Conservation (phyloP, 208 protist genomes). For the Leishmania martiniquensis region DNA sequence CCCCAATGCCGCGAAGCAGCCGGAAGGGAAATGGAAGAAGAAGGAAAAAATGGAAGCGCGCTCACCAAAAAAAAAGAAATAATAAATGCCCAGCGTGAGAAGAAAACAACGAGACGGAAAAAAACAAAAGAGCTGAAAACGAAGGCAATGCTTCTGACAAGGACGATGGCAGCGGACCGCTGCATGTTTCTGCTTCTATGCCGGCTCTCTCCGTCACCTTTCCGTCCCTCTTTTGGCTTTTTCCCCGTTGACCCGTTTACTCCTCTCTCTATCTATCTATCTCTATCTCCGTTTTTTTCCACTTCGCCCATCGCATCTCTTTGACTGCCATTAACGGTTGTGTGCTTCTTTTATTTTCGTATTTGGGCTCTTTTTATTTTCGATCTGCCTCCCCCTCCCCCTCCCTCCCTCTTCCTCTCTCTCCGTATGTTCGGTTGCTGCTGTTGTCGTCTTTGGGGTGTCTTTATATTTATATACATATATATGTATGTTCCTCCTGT, state of each 20-base stretch:
- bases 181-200: conserved; percentile 3
- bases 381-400: not conserved
- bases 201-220: not conserved
- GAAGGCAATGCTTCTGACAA: not conserved
- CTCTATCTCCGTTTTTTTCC: not conserved
- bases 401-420: too few species aligned
- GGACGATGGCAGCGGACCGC: not conserved
- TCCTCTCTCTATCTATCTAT: not conserved
- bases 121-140: not conserved
- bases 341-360: not conserved
- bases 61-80: not conserved
- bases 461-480: too few species aligned
- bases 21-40: too few species aligned
- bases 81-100: not conserved
- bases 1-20: too few species aligned
- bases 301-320: too few species aligned
- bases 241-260: not conserved
- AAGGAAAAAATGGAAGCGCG: too few species aligned
- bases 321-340: too few species aligned
- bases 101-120: not conserved
- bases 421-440: too few species aligned
- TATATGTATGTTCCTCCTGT: too few species aligned
- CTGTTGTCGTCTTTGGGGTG: too few species aligned
- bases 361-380: not conserved
- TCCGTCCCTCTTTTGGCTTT: conserved; percentile 14